These are phyloP conservation scores for Pichia cactophila DNA, from an alignment of 1,139 yeast genomes.

Conservation along the genomic window DNA sequence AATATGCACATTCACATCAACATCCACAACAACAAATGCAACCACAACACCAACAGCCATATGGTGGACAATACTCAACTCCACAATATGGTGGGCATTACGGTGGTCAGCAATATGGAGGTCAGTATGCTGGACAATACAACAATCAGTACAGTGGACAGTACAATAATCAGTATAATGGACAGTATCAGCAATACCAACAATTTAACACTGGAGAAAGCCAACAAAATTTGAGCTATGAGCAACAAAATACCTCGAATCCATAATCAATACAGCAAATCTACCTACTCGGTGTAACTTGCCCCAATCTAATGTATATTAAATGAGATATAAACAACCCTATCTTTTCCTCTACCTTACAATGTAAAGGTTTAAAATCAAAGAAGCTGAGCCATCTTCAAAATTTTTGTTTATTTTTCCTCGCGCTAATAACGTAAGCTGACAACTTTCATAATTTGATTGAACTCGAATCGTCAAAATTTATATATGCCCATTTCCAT, in stretches of 20 bases:
- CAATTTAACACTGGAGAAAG: background rate
- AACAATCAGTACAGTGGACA: background rate
- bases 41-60: background rate
- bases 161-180: background rate
- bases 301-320: background rate
- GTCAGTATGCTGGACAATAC: conserved; percentile 1
- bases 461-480: too few species aligned
- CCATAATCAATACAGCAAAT: background rate
- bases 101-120: background rate
- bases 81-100: background rate
- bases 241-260: background rate
- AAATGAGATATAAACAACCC: too few species aligned
- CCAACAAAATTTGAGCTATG: background rate
- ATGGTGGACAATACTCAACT: background rate
- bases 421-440: too few species aligned
- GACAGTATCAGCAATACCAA: background rate
- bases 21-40: background rate
- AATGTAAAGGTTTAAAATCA: too few species aligned
- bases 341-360: too few species aligned
- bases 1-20: background rate
- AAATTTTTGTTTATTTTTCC: too few species aligned
- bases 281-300: too few species aligned
- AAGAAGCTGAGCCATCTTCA: too few species aligned
- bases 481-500: background rate
- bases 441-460: too few species aligned